Percentiles rank a stretch among this genome's conserved stretches.
phyloP scores from a whole-genome alignment of 2,329 filamentous ascomycete species.

The Phoma sp. region DNA sequence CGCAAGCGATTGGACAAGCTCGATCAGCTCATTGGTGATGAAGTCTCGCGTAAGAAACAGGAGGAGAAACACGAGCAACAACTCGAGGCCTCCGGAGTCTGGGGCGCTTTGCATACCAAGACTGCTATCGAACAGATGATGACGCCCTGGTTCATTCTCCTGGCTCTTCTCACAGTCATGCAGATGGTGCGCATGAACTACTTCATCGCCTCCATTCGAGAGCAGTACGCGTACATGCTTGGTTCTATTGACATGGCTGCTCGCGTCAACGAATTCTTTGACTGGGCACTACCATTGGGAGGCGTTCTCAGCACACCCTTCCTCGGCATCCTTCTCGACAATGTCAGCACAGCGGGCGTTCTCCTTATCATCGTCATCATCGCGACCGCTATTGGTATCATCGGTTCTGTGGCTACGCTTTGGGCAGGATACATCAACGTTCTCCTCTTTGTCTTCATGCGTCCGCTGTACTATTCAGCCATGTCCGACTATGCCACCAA shows the following conservation, averaged over 20 bases:
- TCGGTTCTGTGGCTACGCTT: conserved; percentile 72
- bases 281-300: conserved; percentile 79
- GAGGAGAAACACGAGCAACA: conserved; percentile 68
- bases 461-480: conserved; percentile 88
- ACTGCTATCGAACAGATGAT: conserved; percentile 74
- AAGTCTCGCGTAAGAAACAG: conserved; percentile 66
- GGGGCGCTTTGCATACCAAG: conserved; percentile 80
- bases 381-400: conserved; percentile 73
- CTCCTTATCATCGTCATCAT: conserved; percentile 71
- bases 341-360: conserved; percentile 72
- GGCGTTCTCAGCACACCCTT: conserved; percentile 83
- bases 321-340: conserved; percentile 79
- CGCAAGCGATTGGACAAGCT: conserved; percentile 70
- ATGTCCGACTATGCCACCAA: conserved; percentile 89
- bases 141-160: conserved; percentile 82
- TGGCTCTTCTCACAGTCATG: conserved; percentile 75
- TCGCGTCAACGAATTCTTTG: conserved; percentile 80
- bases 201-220: conserved; percentile 84
- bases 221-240: conserved; percentile 80
- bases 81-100: conserved; percentile 74
- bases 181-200: conserved; percentile 76
- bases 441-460: conserved; percentile 78
- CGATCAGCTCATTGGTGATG: conserved; percentile 71
- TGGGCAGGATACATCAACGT: conserved; percentile 79
- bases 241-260: conserved; percentile 64